A percentile compares a stretch with the other conserved stretches of the same genome.
phyloP scores from a whole-genome alignment of 179 eudicot species.

The Vitellaria paradoxa region DNA sequence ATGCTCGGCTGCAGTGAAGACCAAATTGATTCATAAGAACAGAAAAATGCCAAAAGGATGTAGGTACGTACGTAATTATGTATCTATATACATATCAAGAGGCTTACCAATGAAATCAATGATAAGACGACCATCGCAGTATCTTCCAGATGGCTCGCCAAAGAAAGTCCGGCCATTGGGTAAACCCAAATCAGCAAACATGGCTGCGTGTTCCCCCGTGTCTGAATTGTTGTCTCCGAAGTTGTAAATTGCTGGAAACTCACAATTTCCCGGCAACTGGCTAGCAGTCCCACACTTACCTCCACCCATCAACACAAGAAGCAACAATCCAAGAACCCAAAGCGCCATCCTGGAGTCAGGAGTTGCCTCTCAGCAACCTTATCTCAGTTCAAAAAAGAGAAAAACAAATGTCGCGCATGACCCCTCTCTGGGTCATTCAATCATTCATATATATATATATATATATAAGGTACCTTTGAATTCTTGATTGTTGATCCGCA shows the following conservation, averaged over 20 bases:
- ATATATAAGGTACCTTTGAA: no score
- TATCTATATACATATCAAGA: not conserved
- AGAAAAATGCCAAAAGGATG: not conserved
- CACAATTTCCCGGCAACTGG: not conserved
- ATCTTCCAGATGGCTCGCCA: not conserved
- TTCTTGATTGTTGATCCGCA: not conserved
- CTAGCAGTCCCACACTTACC: not conserved
- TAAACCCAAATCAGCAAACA: not conserved
- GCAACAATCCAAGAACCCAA: not conserved
- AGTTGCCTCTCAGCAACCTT: not conserved
- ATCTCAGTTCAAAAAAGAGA: not conserved
- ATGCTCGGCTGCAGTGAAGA: not conserved
- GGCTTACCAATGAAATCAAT: constrained; percentile 2
- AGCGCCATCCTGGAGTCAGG: not conserved
- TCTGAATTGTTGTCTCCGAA: constrained; percentile 3
- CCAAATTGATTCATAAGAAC: not conserved
- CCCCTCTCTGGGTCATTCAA: not conserved
- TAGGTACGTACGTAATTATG: not conserved
- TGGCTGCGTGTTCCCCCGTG: not conserved
- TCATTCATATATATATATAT: not conserved
- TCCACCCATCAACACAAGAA: not conserved
- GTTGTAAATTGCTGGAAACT: not conserved
- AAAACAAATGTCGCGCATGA: not conserved
- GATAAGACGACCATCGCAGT: constrained; percentile 1
- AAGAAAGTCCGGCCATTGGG: not conserved